Evolutionary conservation across 2,329 filamentous ascomycete genomes (phyloP).

Genomic region (Tolypocladium tropicale): DNA sequence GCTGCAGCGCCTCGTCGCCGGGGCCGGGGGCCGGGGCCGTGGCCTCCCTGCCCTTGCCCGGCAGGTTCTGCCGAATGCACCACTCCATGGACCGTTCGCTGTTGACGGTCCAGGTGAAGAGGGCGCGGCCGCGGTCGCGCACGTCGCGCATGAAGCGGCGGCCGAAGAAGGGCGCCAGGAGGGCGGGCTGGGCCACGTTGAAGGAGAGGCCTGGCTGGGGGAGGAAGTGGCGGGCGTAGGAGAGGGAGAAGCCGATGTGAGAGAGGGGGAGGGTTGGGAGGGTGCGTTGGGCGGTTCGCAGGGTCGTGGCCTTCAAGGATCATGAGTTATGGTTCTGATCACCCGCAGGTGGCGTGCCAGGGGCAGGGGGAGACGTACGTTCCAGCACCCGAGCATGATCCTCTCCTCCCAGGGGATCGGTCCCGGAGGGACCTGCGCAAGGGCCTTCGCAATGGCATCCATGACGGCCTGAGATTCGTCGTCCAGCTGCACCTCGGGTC

Average conservation of each 20-base stretch:
- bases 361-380: conserved; percentile 31
- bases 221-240: conserved; percentile 64
- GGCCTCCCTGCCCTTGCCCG: neutral
- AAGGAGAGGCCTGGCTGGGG: conserved; percentile 56
- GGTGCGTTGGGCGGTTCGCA: conserved; percentile 50
- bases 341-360: neutral
- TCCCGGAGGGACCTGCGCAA: conserved; percentile 39
- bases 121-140: conserved; percentile 34
- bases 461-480: conserved; percentile 65
- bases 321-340: neutral
- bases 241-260: conserved; percentile 57
- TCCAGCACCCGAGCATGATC: conserved; percentile 76
- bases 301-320: conserved; percentile 52
- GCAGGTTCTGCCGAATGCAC: conserved; percentile 42
- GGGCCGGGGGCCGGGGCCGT: too few species aligned
- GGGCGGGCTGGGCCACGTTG: conserved; percentile 61
- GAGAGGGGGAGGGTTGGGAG: conserved; percentile 54
- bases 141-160: conserved; percentile 54
- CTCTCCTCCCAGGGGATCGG: conserved; percentile 58
- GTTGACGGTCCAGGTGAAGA: conserved; percentile 86
- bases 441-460: conserved; percentile 51
- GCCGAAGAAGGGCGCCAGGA: conserved; percentile 58
- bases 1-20: neutral
- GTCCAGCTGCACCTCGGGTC: conserved; percentile 41
- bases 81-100: conserved; percentile 70